Conservation (phyloP, 2,329 filamentous ascomycete species). For the Thelonectria rubi region DNA sequence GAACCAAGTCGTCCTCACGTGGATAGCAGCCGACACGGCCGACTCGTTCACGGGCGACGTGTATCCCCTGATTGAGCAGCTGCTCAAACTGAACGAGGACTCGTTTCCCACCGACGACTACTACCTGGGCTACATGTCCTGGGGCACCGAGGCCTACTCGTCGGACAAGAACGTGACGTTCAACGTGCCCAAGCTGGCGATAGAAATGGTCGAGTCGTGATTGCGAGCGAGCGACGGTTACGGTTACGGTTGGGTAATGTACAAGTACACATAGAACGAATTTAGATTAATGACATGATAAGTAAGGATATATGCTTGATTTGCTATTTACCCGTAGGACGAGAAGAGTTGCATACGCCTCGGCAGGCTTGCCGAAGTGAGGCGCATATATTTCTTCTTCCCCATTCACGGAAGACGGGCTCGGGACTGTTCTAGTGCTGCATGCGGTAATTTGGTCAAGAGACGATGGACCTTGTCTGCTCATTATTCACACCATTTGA, state of each 20-base stretch:
- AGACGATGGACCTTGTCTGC: no score
- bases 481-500: no score
- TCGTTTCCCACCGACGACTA: constrained; percentile 51
- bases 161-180: constrained; percentile 58
- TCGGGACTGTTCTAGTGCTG: no score
- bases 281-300: constrained; percentile 34
- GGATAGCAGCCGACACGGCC: constrained; percentile 51
- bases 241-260: constrained; percentile 11
- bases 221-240: not conserved
- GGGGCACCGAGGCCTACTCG: constrained; percentile 61
- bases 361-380: not conserved
- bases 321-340: no score
- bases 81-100: constrained; percentile 46
- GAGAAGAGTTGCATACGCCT: not conserved
- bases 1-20: constrained; percentile 59
- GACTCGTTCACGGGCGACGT: constrained; percentile 59
- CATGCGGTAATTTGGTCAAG: no score
- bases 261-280: constrained; percentile 26
- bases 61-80: constrained; percentile 53
- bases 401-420: no score
- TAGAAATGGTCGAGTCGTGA: constrained; percentile 44
- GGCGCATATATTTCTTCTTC: no score
- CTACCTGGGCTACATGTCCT: constrained; percentile 61
- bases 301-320: constrained; percentile 2
- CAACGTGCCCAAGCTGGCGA: constrained; percentile 50